A percentile compares a stretch with the other conserved stretches of the same genome.
Evolutionary conservation across 2,329 filamentous ascomycete species (phyloP).

Genomic region (Cryphonectria nitschkei): DNA sequence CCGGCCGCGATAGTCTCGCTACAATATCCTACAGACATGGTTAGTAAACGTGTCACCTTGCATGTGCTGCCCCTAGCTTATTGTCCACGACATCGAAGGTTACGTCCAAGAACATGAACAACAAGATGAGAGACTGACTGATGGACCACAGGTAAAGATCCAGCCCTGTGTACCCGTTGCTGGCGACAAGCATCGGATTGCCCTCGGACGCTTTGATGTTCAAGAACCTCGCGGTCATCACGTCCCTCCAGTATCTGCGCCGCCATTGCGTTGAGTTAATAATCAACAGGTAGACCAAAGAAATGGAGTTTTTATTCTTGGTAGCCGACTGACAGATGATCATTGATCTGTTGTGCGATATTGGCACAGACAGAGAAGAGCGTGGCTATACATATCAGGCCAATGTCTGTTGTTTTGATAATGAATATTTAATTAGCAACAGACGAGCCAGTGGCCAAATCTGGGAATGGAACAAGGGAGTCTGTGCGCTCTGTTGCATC

Average conservation of each 20-base stretch:
- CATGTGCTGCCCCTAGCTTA: neutral
- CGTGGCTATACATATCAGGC: slow-evolving; percentile 14
- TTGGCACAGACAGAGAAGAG: slow-evolving; percentile 9
- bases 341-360: slow-evolving; percentile 19
- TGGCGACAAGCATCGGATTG: slow-evolving; percentile 16
- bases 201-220: slow-evolving; percentile 6
- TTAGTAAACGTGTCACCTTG: neutral
- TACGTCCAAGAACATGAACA: neutral
- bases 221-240: slow-evolving; percentile 11
- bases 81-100: neutral
- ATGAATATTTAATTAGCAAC: neutral
- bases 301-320: neutral
- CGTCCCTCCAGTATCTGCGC: slow-evolving; percentile 14
- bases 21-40: slow-evolving; percentile 6
- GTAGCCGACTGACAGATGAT: slow-evolving; percentile 10
- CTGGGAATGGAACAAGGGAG: neutral
- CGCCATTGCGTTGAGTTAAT: too few species aligned
- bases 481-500: neutral
- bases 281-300: neutral
- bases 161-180: slow-evolving; percentile 9
- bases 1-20: slow-evolving; percentile 17
- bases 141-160: slow-evolving; percentile 20
- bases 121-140: slow-evolving; percentile 1
- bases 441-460: neutral
- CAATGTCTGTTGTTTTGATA: slow-evolving; percentile 12